phyloP scores from a whole-genome alignment of 139 green algal species.

The Closterium sp. region DNA sequence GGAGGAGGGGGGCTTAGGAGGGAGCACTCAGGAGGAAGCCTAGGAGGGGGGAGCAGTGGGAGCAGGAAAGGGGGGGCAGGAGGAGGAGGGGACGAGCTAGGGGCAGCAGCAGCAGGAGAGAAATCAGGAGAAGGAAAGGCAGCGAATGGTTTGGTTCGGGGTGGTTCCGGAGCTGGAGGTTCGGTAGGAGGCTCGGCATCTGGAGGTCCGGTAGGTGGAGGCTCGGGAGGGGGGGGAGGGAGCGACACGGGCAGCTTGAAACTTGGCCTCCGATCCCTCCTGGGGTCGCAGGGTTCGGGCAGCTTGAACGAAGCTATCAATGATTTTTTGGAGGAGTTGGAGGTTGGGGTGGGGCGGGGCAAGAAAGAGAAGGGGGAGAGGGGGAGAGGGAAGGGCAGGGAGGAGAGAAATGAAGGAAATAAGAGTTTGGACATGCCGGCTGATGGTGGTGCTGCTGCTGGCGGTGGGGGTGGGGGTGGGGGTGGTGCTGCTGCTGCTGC shows the following conservation, averaged over 20 bases:
- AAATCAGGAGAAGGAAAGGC: neutral
- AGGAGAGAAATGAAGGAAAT: neutral
- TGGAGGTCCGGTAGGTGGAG: neutral
- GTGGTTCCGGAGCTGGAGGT: neutral
- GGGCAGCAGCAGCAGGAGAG: neutral
- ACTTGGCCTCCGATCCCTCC: neutral
- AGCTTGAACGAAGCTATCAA: neutral
- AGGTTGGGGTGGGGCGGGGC: neutral
- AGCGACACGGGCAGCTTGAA: neutral
- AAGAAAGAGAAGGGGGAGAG: neutral
- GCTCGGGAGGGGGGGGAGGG: neutral
- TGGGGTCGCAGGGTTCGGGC: neutral
- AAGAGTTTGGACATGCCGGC: neutral
- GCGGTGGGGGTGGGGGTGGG: neutral
- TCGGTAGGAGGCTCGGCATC: neutral
- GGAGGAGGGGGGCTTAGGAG: neutral
- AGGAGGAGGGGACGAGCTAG: neutral
- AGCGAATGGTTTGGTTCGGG: neutral
- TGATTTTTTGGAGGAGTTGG: neutral
- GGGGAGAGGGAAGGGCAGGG: neutral
- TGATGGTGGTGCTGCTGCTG: neutral
- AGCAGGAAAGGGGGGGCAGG: neutral
- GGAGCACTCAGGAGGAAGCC: neutral
- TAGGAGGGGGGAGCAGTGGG: neutral
- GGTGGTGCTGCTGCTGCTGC: neutral